A percentile compares a stretch with the other conserved stretches of the same genome.
phyloP scores from a whole-genome alignment of 148 eudicot species.

The Chenopodium album region DNA sequence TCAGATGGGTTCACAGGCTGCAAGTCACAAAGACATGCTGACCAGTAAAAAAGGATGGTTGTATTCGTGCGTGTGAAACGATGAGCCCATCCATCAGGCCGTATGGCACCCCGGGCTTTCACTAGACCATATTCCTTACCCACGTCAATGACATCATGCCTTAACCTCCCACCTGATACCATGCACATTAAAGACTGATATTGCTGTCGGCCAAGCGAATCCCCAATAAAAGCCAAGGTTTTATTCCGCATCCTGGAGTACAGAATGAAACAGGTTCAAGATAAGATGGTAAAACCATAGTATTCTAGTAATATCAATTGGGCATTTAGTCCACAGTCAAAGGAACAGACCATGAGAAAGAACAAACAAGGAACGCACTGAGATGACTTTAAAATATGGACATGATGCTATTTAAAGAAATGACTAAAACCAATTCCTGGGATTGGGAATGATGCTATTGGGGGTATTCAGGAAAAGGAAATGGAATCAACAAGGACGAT shows the following conservation, averaged over 20 bases:
- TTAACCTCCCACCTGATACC: slow-evolving; percentile 66
- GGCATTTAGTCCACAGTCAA: not conserved
- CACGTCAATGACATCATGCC: slow-evolving; percentile 62
- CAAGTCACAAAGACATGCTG: slow-evolving; percentile 81
- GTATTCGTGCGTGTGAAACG: slow-evolving; percentile 73
- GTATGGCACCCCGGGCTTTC: slow-evolving; percentile 57
- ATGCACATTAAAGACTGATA: slow-evolving; percentile 98
- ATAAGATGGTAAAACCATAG: not conserved
- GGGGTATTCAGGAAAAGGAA: no score
- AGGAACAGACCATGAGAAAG: not conserved
- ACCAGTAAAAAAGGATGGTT: slow-evolving; percentile 94
- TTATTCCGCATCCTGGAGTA: slow-evolving; percentile 75
- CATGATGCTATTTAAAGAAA: not conserved
- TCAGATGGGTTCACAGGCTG: slow-evolving; percentile 44
- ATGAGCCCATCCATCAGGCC: slow-evolving; percentile 97
- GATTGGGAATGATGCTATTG: not conserved
- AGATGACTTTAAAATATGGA: no score
- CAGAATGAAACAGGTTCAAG: slow-evolving; percentile 12
- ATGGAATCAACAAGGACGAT: no score
- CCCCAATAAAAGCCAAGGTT: slow-evolving; percentile 90
- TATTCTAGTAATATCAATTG: not conserved
- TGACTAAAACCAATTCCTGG: not conserved
- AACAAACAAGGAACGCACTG: not conserved
- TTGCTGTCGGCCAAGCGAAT: slow-evolving; percentile 89
- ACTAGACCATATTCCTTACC: slow-evolving; percentile 81